A percentile compares a stretch with the other conserved stretches of the same genome.
Conservation (phyloP, 768 basidiomycete genomes). For the Russula ochroleuca region DNA sequence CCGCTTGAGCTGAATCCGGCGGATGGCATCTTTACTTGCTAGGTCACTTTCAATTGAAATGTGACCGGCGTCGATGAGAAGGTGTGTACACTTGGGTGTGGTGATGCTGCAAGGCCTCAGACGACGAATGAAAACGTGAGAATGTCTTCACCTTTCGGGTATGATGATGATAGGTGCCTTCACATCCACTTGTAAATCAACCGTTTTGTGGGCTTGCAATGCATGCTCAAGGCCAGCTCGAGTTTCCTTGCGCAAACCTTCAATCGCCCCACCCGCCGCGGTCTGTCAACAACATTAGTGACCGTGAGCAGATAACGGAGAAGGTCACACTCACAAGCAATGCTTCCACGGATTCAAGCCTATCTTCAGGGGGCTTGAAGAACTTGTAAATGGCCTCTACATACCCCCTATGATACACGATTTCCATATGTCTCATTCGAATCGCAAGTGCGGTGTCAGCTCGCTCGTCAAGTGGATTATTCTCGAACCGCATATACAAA, state of each 20-base stretch:
- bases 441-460: conserved; percentile 89
- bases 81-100: conserved; percentile 70
- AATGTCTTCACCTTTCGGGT: conserved; percentile 73
- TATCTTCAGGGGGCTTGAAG: conserved; percentile 90
- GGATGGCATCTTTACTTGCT: conserved; percentile 75
- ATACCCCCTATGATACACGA: conserved; percentile 93
- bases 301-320: conserved; percentile 7
- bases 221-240: conserved; percentile 92
- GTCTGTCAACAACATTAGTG: conserved; percentile 43
- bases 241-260: conserved; percentile 90
- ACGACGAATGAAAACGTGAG: conserved; percentile 12
- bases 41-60: conserved; percentile 90
- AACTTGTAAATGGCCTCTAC: conserved; percentile 89
- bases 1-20: conserved; percentile 75
- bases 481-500: conserved; percentile 89
- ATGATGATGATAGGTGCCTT: conserved; percentile 96
- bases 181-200: conserved; percentile 95
- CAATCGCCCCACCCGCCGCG: conserved; percentile 89
- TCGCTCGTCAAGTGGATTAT: conserved; percentile 83
- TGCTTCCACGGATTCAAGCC: conserved; percentile 92
- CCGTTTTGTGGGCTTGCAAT: conserved; percentile 87
- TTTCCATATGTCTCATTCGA: conserved; percentile 91
- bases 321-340: conserved; percentile 56
- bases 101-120: conserved; percentile 53
- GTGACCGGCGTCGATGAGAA: conserved; percentile 94